Evolutionary conservation across 805 yeast genomes (phyloP).

Genomic region (Pichia deserticola): DNA sequence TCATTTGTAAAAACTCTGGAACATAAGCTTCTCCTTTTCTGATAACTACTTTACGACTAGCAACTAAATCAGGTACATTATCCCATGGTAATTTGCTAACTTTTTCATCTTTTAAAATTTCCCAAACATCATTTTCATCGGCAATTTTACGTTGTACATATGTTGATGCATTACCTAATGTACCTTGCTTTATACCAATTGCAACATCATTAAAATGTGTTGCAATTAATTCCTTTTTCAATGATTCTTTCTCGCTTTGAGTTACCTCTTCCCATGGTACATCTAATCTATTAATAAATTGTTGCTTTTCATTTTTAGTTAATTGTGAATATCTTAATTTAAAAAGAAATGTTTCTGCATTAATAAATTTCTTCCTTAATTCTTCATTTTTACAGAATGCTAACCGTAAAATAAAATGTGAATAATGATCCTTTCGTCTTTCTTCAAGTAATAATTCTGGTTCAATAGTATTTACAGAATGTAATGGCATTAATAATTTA

Average conservation of each 20-base stretch:
- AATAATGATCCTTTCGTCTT: constrained; percentile 82
- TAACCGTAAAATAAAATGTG: constrained; percentile 80
- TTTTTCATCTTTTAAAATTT: constrained; percentile 49
- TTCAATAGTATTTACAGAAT: constrained; percentile 32
- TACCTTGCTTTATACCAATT: constrained; percentile 26
- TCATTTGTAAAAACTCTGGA: constrained; percentile 73
- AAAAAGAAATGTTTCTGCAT: constrained; percentile 70
- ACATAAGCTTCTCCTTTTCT: constrained; percentile 72
- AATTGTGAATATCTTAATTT: constrained; percentile 61
- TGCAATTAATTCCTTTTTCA: constrained; percentile 43
- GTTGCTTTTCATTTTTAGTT: constrained; percentile 58
- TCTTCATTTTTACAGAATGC: constrained; percentile 89
- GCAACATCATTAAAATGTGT: constrained; percentile 44
- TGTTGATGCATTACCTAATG: constrained; percentile 18
- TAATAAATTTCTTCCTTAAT: constrained; percentile 67
- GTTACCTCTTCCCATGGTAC: constrained; percentile 67
- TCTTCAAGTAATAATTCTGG: constrained; percentile 42
- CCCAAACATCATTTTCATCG: constrained; percentile 45
- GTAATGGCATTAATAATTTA: constrained; percentile 57
- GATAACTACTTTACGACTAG: constrained; percentile 62
- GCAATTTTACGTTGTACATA: constrained; percentile 22
- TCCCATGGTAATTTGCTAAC: constrained; percentile 87
- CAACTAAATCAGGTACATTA: constrained; percentile 69
- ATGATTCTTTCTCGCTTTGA: constrained; percentile 49
- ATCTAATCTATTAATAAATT: constrained; percentile 58